These are phyloP conservation scores for Cystoderma amianthinum DNA, from an alignment of 768 basidiomycete genomes.

Conservation along the genomic window DNA sequence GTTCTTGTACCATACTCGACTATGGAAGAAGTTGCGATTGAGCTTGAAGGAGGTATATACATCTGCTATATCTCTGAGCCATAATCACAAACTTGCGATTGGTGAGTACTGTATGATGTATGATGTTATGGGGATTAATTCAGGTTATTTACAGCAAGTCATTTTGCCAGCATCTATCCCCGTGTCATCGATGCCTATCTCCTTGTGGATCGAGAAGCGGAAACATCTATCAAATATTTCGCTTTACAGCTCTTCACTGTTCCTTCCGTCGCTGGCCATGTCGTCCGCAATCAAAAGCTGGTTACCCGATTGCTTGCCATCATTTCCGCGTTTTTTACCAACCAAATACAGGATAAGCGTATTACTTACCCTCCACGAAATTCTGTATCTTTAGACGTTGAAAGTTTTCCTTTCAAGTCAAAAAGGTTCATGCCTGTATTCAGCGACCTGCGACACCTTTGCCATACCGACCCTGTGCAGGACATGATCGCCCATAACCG, in stretches of 20 bases:
- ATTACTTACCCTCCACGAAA: constrained; percentile 39
- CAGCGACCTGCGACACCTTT: constrained; percentile 81
- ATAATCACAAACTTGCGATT: constrained; percentile 68
- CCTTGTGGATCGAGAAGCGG: constrained; percentile 88
- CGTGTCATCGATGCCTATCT: constrained; percentile 87
- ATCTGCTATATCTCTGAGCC: constrained; percentile 62
- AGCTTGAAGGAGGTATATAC: constrained; percentile 82
- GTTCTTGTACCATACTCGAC: constrained; percentile 73
- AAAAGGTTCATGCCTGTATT: constrained; percentile 97
- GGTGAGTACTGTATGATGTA: constrained; percentile 57
- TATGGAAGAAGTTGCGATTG: constrained; percentile 82
- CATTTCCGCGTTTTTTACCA: constrained; percentile 89
- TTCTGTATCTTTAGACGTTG: constrained; percentile 56
- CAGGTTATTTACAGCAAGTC: constrained; percentile 76
- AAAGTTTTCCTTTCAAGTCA: constrained; percentile 83
- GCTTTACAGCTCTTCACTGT: constrained; percentile 91
- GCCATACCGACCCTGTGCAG: constrained; percentile 76
- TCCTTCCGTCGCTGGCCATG: constrained; percentile 75
- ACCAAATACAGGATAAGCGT: constrained; percentile 72
- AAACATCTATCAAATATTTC: constrained; percentile 92
- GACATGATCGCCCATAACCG: constrained; percentile 65
- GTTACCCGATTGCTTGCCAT: constrained; percentile 74
- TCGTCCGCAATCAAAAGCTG: constrained; percentile 68
- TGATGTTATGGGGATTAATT: neutral
- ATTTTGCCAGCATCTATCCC: constrained; percentile 81